Evolutionary conservation across 2,329 filamentous ascomycete genomes (phyloP).

Genomic region (Colletotrichum sp.): DNA sequence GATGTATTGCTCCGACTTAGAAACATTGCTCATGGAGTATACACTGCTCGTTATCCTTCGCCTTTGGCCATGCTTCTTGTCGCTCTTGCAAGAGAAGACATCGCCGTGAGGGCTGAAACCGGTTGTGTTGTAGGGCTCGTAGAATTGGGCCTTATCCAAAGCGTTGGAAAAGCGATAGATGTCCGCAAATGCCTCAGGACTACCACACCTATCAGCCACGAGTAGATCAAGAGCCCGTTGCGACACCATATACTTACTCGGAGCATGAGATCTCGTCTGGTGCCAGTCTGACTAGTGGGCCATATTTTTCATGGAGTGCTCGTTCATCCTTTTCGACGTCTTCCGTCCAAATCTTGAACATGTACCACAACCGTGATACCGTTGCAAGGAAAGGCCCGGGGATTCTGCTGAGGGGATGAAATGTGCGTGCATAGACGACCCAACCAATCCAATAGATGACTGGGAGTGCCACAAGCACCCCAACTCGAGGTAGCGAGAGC

Average conservation of each 20-base stretch:
- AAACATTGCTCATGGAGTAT: background rate
- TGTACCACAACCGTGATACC: background rate
- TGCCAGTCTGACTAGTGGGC: background rate
- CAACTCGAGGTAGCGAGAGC: background rate
- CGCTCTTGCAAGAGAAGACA: background rate
- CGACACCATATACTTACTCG: background rate
- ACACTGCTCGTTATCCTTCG: background rate
- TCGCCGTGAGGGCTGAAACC: background rate
- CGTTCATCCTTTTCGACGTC: background rate
- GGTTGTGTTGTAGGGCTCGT: background rate
- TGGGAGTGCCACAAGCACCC: background rate
- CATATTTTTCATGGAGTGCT: background rate
- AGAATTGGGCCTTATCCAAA: background rate
- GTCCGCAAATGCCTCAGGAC: background rate
- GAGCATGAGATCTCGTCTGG: background rate
- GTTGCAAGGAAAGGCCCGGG: background rate
- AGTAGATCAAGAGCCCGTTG: background rate
- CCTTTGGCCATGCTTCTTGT: background rate
- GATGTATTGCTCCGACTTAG: background rate
- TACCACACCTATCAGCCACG: background rate
- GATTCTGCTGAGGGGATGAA: background rate
- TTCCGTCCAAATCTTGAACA: background rate
- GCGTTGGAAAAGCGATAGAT: background rate
- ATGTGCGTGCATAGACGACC: background rate
- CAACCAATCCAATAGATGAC: background rate